Evolutionary conservation across 495 filamentous ascomycete genomes (phyloP), one percentile per base, ranked within the genome.

Genomic region (Geopyxis carbonaria): DNA sequence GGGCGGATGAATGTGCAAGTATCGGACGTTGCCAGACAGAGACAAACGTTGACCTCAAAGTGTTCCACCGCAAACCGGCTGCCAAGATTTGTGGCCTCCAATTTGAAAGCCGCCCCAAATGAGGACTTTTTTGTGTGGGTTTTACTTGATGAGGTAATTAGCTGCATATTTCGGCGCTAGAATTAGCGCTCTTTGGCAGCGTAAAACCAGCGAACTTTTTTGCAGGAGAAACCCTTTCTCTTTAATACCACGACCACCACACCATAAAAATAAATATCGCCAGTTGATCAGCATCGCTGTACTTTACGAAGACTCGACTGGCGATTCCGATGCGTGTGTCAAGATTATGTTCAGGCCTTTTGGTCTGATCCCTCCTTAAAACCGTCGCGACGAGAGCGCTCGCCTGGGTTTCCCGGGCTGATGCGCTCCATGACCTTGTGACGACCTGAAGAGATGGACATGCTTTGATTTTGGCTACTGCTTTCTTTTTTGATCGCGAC

Each of bases 361-460:
- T 28, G 45, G 65, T 63, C 61, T 51, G 63, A 65, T 66, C 72
- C 78, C 73, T 80, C 76, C 82, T 70, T 82, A 95, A 95, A 95
- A 95, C 87, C 87, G 84, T 94, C 74, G 75, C 83, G 78, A 83
- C 79, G 87, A 95, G 87, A 80, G 81, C 75, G 76, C 64, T 69
- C 55, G 57, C 56, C 59, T 55, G 37, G 43, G 16, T 39, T 46
- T 42, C 31, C 23, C 35, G 19, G 46, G 42, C 47, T 59, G 57
- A 67, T 59, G 83, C 76, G 75, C 68, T 61, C 82, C 87, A 95
- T 86, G 87, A 95, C 74, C 67, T 74, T 82, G 60, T 85, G 87
- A 93, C 85, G 86, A 95, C 87, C 87, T 93, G 70, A 78, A 68
- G 76, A 75, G 64, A 70, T 78, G 70, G 62, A 84, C 80, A 85